phyloP scores from a whole-genome alignment of 139 green algal species.

The Auxenochlorella pyrenoidosa region DNA sequence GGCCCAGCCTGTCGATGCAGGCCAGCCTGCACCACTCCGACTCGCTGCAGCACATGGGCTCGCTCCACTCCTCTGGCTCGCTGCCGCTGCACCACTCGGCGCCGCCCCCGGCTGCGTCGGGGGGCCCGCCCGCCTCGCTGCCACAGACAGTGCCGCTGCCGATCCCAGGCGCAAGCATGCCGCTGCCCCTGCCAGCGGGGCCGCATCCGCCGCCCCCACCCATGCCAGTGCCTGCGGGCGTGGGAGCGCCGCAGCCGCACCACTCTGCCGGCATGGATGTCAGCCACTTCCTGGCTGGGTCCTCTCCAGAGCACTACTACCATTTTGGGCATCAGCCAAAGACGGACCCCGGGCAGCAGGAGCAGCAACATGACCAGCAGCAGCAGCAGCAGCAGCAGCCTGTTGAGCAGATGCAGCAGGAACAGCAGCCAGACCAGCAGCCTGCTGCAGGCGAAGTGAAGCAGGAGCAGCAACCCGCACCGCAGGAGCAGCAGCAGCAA shows the following conservation, averaged over 20 bases:
- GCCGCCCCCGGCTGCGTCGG: neutral
- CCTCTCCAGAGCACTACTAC: neutral
- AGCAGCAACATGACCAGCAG: neutral
- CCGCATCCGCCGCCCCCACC: neutral
- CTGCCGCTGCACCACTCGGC: neutral
- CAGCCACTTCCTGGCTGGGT: neutral
- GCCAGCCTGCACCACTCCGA: neutral
- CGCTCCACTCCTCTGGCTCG: neutral
- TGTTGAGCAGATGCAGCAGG: neutral
- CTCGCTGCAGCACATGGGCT: neutral
- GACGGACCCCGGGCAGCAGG: neutral
- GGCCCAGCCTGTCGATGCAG: constrained; percentile 35
- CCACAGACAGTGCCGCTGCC: neutral
- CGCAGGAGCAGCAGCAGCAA: neutral
- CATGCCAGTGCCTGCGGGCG: neutral
- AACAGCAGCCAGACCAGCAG: neutral
- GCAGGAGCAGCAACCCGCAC: neutral
- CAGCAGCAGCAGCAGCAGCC: neutral
- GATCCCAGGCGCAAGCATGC: neutral
- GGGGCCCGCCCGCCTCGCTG: neutral
- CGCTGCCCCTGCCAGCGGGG: neutral
- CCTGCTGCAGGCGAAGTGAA: neutral
- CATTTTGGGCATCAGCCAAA: neutral
- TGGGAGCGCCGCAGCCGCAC: neutral
- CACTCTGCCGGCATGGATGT: neutral